Base-by-base conservation (phyloP, 2,329 filamentous ascomycete genomes). In the Scedosporium aurantiacum region DNA sequence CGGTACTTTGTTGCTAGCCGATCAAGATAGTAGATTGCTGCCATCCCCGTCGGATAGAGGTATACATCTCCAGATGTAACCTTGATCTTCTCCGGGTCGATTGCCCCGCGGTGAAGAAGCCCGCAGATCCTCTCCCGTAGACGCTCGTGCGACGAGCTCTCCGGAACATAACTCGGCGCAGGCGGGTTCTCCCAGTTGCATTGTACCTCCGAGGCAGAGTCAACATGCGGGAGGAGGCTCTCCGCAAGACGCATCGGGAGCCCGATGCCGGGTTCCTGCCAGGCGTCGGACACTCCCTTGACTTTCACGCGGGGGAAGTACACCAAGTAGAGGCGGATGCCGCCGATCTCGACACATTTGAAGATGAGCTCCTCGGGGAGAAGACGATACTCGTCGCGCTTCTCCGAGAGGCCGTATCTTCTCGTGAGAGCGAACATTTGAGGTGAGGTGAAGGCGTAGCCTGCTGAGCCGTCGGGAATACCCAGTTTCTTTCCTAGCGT, bases 31-130 rank as follows among this genome's bases (percentile, higher is more conserved):
- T 76, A 79, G 10, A 85, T 76, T 27, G 76, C 74, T 0, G 76
- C 76, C 81, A 84, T 84, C 27, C 82, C 82, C 0, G 79, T 79
- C 4, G 76, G 75, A 65, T 79, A 83, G 21, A 85, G 70, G 58
- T 75, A 82, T 1, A 85, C 75, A 63, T 84, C 80, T 2, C 14
- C 23, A 2, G 55, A 6, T 10, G 23, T 40, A 14, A 40, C 55
- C 28, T 16, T 16, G 14, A 32, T 14, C 55, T 32, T 27, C 23
- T n/a, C 65, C 7, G 66, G 62, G 5, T 72, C 67, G 25, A 71
- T 67, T 1, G 76, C 69, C 0, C 75, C 77, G 4, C 77, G 73
- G 60, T 74, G 73, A 14, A 80, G 65, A 12, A 81, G 68, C 2
- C 70, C 68, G 1, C 70, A 66, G 58, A 82, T 75, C 5, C 78